These are phyloP conservation scores for Clitoria ternatea DNA, from an alignment of 306 rosid species.

Conservation along the genomic window DNA sequence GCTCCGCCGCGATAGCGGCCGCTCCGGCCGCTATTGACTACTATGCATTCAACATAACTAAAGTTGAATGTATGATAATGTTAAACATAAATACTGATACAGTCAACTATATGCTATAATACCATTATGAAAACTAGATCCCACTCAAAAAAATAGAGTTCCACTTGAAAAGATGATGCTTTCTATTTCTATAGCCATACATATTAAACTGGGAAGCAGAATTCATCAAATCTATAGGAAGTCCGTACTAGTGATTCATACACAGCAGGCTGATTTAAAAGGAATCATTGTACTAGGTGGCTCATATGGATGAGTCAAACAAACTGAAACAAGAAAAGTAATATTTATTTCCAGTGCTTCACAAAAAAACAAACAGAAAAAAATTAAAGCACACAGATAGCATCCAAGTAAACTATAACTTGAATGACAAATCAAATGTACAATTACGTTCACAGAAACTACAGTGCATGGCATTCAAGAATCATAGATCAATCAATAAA, in stretches of 20 bases:
- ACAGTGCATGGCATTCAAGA: neutral
- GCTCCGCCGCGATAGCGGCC: no score
- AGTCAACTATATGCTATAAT: neutral
- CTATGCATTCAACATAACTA: neutral
- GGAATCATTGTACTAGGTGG: neutral
- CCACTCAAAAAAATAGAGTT: neutral
- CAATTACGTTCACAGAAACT: neutral
- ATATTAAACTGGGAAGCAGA: slow-evolving; percentile 10
- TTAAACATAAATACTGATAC: neutral
- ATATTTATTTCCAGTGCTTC: neutral
- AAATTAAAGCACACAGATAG: neutral
- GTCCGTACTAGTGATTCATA: neutral
- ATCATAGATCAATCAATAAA: slow-evolving; percentile 5
- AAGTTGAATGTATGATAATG: neutral
- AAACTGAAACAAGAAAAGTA: neutral
- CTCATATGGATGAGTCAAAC: slow-evolving; percentile 1
- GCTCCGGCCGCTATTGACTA: no score
- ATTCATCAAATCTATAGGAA: neutral
- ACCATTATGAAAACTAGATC: neutral
- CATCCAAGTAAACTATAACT: neutral
- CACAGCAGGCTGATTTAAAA: neutral
- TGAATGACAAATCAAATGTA: slow-evolving; percentile 7
- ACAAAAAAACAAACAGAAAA: neutral
- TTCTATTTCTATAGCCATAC: neutral
- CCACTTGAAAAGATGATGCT: neutral